Evolutionary conservation across 192 early-diverging fungal species (phyloP).

Genomic region (Backusella tuberculispora): DNA sequence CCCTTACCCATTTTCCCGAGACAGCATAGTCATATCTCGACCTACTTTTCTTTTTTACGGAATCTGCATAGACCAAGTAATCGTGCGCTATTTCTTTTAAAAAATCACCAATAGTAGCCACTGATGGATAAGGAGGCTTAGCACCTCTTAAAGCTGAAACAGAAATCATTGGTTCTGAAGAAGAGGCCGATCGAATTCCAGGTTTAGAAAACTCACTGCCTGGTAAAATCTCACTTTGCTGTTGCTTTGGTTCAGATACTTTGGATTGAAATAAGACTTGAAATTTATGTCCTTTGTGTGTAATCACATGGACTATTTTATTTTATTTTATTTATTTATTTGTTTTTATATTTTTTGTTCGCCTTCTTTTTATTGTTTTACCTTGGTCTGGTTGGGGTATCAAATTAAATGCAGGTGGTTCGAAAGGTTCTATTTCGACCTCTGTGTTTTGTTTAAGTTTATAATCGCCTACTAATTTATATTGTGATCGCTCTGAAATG

Average conservation of each 20-base stretch:
- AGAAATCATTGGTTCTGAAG: not conserved
- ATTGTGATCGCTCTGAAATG: conserved; percentile 32
- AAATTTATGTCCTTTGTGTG: not conserved
- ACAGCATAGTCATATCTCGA: conserved; percentile 35
- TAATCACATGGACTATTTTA: not conserved
- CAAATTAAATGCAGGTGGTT: conserved; percentile 40
- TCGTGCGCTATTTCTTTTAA: conserved; percentile 24
- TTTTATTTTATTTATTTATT: not conserved
- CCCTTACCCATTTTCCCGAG: conserved; percentile 31
- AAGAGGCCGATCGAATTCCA: not conserved
- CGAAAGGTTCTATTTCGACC: conserved; percentile 22
- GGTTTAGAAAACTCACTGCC: conserved; percentile 18
- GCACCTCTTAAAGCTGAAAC: not conserved
- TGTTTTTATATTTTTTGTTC: not conserved
- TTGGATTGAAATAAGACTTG: not conserved
- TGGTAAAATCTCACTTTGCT: not conserved
- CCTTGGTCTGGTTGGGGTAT: conserved; percentile 39
- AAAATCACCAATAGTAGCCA: conserved; percentile 23
- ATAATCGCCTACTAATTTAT: conserved; percentile 25
- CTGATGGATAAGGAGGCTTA: conserved; percentile 5
- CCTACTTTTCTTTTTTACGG: conserved; percentile 15
- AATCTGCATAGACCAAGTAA: conserved; percentile 30
- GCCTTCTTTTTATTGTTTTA: not conserved
- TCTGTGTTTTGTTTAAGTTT: conserved; percentile 27
- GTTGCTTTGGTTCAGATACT: not conserved